Conservation (phyloP, 768 basidiomycete species). For the Lactarius tabidus region DNA sequence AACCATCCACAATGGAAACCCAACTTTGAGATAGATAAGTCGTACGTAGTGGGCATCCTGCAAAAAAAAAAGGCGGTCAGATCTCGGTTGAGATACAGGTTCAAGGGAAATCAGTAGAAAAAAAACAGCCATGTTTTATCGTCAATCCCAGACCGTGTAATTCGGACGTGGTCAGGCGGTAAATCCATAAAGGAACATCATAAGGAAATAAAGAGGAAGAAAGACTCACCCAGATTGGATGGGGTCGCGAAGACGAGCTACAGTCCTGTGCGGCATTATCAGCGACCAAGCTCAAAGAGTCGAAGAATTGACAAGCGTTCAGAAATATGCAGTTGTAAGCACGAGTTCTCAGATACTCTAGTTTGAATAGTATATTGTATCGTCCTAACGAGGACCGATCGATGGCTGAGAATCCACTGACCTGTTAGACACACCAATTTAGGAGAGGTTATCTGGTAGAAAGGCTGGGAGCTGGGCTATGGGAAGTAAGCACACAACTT, state of each 20-base stretch:
- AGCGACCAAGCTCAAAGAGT: neutral
- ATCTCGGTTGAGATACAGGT: neutral
- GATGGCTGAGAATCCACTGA: slow-evolving; percentile 7
- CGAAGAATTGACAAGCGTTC: slow-evolving; percentile 6
- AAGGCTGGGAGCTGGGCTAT: neutral
- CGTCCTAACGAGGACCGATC: slow-evolving; percentile 41
- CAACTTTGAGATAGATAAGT: neutral
- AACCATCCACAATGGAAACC: neutral
- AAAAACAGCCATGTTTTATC: slow-evolving; percentile 82
- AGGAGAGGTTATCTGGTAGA: slow-evolving; percentile 23
- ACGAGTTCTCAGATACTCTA: slow-evolving; percentile 83
- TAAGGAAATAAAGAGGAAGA: slow-evolving; percentile 25
- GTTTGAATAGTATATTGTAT: slow-evolving; percentile 68
- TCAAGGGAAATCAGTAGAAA: slow-evolving; percentile 48
- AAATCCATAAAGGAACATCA: slow-evolving; percentile 75
- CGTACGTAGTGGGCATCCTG: neutral
- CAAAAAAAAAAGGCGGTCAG: neutral
- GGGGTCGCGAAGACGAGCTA: neutral
- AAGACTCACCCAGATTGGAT: slow-evolving; percentile 35
- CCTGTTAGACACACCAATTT: neutral
- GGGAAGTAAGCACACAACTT: slow-evolving; percentile 6
- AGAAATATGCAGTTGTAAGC: slow-evolving; percentile 61
- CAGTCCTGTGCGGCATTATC: neutral
- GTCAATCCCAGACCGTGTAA: slow-evolving; percentile 45
- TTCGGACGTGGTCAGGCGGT: slow-evolving; percentile 66